Conservation (phyloP, 495 filamentous ascomycete species). For the Penicillium robsamsonii region DNA sequence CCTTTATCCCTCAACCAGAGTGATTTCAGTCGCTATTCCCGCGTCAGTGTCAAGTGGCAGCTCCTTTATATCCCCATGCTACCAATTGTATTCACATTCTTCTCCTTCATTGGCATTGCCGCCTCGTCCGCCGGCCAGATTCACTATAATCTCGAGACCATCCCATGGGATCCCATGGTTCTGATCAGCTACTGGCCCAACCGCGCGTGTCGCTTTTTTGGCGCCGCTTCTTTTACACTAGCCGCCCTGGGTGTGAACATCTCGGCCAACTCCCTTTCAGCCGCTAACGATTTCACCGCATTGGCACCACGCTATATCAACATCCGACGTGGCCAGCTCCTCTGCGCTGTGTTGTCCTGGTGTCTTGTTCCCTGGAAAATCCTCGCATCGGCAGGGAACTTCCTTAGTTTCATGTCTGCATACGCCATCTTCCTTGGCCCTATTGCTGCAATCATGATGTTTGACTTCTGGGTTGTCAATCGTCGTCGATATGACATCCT, state of each 20-base stretch:
- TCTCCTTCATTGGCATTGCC: constrained; percentile 49
- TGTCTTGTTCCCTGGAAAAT: constrained; percentile 65
- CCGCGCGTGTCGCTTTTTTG: constrained; percentile 52
- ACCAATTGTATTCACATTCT: constrained; percentile 50
- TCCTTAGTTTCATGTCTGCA: constrained; percentile 61
- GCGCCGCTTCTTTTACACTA: constrained; percentile 46
- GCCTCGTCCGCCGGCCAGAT: constrained; percentile 45
- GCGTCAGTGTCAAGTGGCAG: constrained; percentile 42
- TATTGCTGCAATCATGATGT: constrained; percentile 63
- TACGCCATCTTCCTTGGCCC: constrained; percentile 69
- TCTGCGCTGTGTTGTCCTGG: constrained; percentile 59
- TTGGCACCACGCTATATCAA: constrained; percentile 59
- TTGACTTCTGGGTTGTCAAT: constrained; percentile 69
- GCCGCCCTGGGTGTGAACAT: constrained; percentile 55
- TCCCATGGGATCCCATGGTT: constrained; percentile 47
- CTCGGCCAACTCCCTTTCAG: constrained; percentile 63
- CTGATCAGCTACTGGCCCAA: constrained; percentile 49
- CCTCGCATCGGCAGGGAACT: constrained; percentile 53
- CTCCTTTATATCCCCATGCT: constrained; percentile 49
- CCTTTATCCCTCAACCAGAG: constrained; percentile 45
- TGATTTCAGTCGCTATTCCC: constrained; percentile 51
- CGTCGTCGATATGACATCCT: constrained; percentile 58
- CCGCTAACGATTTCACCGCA: constrained; percentile 62
- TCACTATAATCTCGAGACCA: constrained; percentile 35
- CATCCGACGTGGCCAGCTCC: constrained; percentile 60